These are phyloP conservation scores for Penicillium waksmanii DNA, from an alignment of 495 filamentous ascomycete species.

Conservation along the genomic window DNA sequence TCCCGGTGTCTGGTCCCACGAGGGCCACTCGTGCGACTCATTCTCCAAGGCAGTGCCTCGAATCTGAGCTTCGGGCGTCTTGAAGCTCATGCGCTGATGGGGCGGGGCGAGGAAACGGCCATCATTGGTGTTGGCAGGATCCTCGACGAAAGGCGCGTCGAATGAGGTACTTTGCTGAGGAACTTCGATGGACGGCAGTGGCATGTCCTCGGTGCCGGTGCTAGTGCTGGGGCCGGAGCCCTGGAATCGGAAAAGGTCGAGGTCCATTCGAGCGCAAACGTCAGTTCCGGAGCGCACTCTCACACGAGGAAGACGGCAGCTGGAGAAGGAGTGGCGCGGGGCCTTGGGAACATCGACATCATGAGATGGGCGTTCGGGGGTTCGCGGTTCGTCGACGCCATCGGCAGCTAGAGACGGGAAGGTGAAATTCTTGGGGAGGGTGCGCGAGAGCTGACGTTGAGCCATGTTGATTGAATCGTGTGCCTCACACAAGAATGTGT, in stretches of 20 bases:
- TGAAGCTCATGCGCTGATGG: constrained; percentile 57
- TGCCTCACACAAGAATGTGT: constrained; percentile 9
- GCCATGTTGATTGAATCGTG: constrained; percentile 43
- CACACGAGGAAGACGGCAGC: constrained; percentile 49
- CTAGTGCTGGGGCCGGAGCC: constrained; percentile 15
- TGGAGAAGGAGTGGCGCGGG: constrained; percentile 54
- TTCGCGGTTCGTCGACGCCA: constrained; percentile 50
- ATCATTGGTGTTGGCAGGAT: constrained; percentile 32
- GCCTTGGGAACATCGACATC: constrained; percentile 50
- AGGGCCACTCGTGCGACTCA: constrained; percentile 30
- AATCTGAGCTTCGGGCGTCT: constrained; percentile 65
- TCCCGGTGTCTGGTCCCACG: constrained; percentile 38
- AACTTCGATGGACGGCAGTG: constrained; percentile 65
- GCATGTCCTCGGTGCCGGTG: constrained; percentile 41
- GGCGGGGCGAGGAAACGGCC: constrained; percentile 55
- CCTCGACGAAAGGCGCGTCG: constrained; percentile 22
- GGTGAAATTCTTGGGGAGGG: constrained; percentile 66
- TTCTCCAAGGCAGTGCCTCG: constrained; percentile 41
- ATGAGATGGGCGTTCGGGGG: constrained; percentile 56
- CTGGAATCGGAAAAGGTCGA: constrained; percentile 36
- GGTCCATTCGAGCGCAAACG: constrained; percentile 42
- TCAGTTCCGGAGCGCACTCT: constrained; percentile 52
- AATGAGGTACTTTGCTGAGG: constrained; percentile 33
- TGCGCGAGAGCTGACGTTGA: constrained; percentile 60
- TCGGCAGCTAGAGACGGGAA: constrained; percentile 58